These are phyloP conservation scores for Cyclotella atomus DNA, from an alignment of 108 stramenopile species.

Conservation along the genomic window DNA sequence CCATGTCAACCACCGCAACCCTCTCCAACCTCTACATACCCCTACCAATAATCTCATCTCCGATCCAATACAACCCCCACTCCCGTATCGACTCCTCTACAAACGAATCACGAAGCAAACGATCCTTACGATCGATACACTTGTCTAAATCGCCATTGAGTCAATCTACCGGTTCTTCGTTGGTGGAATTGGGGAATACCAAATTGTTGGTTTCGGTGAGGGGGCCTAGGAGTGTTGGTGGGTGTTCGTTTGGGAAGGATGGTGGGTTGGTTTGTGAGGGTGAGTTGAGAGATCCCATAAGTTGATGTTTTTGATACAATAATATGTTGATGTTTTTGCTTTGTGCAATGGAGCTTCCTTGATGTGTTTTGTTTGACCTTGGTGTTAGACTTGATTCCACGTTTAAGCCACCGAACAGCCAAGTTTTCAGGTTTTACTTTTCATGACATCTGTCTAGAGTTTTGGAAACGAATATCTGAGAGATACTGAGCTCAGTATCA, in stretches of 20 bases:
- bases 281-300: not conserved
- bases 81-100: slow-evolving; percentile 22
- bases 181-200: slow-evolving; percentile 87
- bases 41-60: slow-evolving; percentile 48
- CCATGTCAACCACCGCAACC: slow-evolving; percentile 56
- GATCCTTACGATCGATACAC: slow-evolving; percentile 57
- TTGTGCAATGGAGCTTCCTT: no score
- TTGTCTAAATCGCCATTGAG: slow-evolving; percentile 50
- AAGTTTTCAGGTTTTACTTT: no score
- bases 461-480: no score
- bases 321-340: no score
- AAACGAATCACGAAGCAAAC: slow-evolving; percentile 13
- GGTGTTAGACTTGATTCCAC: no score
- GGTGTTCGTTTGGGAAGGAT: slow-evolving; percentile 23
- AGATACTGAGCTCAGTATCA: no score
- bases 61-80: slow-evolving; percentile 21
- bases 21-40: slow-evolving; percentile 78
- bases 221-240: slow-evolving; percentile 48
- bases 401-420: no score
- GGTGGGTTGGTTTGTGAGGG: slow-evolving; percentile 33
- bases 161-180: slow-evolving; percentile 59
- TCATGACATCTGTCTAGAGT: no score
- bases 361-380: no score
- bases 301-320: no score
- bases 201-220: slow-evolving; percentile 74